Conservation (phyloP, 768 basidiomycete species). For the Russula emetica region DNA sequence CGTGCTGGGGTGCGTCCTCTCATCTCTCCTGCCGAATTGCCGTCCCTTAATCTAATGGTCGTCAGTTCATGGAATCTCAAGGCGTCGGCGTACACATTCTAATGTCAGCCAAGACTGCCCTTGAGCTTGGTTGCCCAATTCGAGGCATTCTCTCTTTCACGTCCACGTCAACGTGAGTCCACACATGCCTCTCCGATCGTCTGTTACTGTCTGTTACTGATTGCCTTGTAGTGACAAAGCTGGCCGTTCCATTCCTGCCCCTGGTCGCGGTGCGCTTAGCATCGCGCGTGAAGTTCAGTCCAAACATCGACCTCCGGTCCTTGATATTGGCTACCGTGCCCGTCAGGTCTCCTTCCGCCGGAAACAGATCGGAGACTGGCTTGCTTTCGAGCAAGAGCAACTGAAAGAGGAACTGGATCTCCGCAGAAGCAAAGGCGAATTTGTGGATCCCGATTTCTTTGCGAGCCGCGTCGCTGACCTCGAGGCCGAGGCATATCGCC, state of each 20-base stretch:
- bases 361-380: slow-evolving; percentile 91
- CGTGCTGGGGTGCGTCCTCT: slow-evolving; percentile 73
- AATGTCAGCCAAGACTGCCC: slow-evolving; percentile 94
- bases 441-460: slow-evolving; percentile 63
- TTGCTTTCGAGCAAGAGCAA: slow-evolving; percentile 80
- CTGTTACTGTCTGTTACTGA: slow-evolving; percentile 11
- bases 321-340: slow-evolving; percentile 83
- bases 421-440: slow-evolving; percentile 50
- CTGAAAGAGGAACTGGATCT: slow-evolving; percentile 73
- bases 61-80: slow-evolving; percentile 91
- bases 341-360: slow-evolving; percentile 96
- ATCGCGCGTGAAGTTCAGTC: slow-evolving; percentile 83
- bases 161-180: slow-evolving; percentile 85
- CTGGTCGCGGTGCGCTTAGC: slow-evolving; percentile 87
- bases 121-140: slow-evolving; percentile 91
- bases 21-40: slow-evolving; percentile 10
- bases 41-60: slow-evolving; percentile 15
- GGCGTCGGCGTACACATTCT: slow-evolving; percentile 96
- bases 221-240: slow-evolving; percentile 77
- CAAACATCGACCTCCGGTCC: slow-evolving; percentile 71
- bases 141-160: slow-evolving; percentile 94
- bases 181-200: background rate
- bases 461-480: slow-evolving; percentile 74
- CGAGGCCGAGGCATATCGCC: slow-evolving; percentile 84
- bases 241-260: slow-evolving; percentile 95